Evolutionary conservation across 1,284 basidiomycete species (phyloP), one percentile per base, ranked within the genome.

Genomic region (Pseudozyma sp.): DNA sequence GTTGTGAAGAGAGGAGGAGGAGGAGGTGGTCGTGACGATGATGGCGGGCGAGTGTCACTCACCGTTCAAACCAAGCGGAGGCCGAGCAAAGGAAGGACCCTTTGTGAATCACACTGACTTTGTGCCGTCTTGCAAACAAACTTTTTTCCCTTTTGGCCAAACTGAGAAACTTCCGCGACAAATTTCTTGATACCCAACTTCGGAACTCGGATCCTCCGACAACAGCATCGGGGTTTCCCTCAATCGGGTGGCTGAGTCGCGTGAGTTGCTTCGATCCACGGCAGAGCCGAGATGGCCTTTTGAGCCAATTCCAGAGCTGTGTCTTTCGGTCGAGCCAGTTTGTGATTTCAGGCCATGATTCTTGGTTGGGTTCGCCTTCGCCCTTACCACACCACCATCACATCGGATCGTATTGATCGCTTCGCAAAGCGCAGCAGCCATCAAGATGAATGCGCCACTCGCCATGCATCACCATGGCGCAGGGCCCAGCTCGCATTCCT

Each of bases 391-490:
- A 29, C 40, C 30, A 49, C 34, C 55, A 42, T 39, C 43, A 31
- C 14, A 10, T 17, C 29, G n/a, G 4, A 8, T 14, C 44, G 16
- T 16, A 9, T 17, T 7, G 29, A 14, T 35, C 16, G 40, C 24
- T 3, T 42, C 30, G 30, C 34, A 17, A 29, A 24, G 24, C 24
- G 24, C 24, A 24, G 24, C 24, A 24, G 24, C 24, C 24, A 24
- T 24, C 40, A 40, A 4, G 31, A 66, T 66, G 64, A 72, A 73
- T 17, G 61, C 65, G 19, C 70, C 70, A 33, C 51, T 68, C 30
- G 51, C 65, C 1, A n/a, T 65, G 43, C 53, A 64, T 48, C 56
- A 56, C 13, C 34, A 45, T 48, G 57, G 52, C 37, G 37, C 54
- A 14, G 65, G 61, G 3, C 34, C 30, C 31, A 46, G 48, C 16